Conservation (phyloP, 2,329 filamentous ascomycete species). For the Sordariomycetes sp. region DNA sequence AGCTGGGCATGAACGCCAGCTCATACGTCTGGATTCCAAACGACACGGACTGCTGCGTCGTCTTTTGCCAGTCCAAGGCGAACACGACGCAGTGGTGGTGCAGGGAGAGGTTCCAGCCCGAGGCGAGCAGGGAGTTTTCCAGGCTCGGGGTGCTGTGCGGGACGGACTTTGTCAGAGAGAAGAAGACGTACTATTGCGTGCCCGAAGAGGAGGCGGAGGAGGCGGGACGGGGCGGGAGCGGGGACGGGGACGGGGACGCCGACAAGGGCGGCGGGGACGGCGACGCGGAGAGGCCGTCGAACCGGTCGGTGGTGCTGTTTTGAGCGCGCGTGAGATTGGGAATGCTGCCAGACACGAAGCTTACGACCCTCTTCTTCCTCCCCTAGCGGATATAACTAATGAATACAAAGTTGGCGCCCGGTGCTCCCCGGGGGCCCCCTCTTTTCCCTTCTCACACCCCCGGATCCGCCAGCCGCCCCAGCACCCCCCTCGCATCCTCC, state of each 20-base stretch:
- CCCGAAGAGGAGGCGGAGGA: neutral
- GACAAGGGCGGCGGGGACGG: no score
- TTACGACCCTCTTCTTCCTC: no score
- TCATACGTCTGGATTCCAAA: slow-evolving; percentile 12
- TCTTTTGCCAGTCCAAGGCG: slow-evolving; percentile 11
- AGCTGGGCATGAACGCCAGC: slow-evolving; percentile 9
- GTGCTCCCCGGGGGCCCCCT: no score
- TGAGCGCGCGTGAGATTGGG: no score
- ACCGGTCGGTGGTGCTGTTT: no score
- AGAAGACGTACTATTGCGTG: neutral
- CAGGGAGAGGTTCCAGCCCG: slow-evolving; percentile 8
- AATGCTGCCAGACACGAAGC: no score
- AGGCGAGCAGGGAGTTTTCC: slow-evolving; percentile 8
- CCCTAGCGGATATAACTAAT: no score
- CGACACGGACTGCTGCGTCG: slow-evolving; percentile 12
- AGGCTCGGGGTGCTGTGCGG: slow-evolving; percentile 14
- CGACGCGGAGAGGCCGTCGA: no score
- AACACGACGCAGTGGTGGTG: slow-evolving; percentile 14
- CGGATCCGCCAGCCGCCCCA: neutral
- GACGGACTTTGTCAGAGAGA: neutral
- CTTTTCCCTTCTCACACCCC: neutral
- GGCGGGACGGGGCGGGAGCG: neutral
- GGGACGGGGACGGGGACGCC: neutral
- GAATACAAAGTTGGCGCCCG: no score
- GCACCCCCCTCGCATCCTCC: slow-evolving; percentile 11